Evolutionary conservation across 2,329 filamentous ascomycete species (phyloP), one percentile per base, ranked within the genome.

Genomic region (Rasamsonia emersonii): DNA sequence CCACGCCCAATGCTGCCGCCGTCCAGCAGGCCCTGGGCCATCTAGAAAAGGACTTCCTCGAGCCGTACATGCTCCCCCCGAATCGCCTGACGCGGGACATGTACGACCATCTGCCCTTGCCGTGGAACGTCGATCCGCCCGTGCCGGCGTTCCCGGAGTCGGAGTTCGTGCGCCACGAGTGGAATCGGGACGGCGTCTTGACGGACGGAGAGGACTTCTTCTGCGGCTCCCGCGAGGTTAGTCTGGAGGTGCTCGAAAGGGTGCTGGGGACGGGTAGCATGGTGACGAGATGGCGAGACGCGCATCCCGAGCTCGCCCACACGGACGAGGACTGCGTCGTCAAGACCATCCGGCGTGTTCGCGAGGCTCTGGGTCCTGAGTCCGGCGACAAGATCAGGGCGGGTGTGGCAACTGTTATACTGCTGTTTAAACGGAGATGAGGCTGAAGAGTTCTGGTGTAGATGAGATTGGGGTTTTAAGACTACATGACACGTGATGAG

Each of bases 21-120:
- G 53, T 75, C 9, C 61, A 71, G 38, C 47, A 46, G 1, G 47
- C 58, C 0, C 41, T 73, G 1, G 53, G 59, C 4, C 41, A 56
- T 3, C 44, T 69, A 3, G 49, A 64, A 26, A 42, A 57, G 0
- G 39, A 50, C 1, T 28, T 59, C 4, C 40, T 74, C 0, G 33
- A 24, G 2, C 59, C 59, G 0, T 68, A 62, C 43, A 46, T 56
- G 17, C 44, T 47, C n/a, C 49, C 50, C 0, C 66, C 68, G 0
- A 75, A 71, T 39, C 26, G 41, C 4, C 31, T 72, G 2, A 51
- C 51, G 0, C 53, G 55, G 1, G 44, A 54, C 7, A 39, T 59
- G 9, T 76, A 74, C 42, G 33, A 39, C 1, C 46, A 56, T 9
- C 51, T 75, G 3, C 37, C 41, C 4, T 48, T 76, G 10, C 73